Conservation (phyloP, 1,284 basidiomycete species). For the Pascua guehoae region DNA sequence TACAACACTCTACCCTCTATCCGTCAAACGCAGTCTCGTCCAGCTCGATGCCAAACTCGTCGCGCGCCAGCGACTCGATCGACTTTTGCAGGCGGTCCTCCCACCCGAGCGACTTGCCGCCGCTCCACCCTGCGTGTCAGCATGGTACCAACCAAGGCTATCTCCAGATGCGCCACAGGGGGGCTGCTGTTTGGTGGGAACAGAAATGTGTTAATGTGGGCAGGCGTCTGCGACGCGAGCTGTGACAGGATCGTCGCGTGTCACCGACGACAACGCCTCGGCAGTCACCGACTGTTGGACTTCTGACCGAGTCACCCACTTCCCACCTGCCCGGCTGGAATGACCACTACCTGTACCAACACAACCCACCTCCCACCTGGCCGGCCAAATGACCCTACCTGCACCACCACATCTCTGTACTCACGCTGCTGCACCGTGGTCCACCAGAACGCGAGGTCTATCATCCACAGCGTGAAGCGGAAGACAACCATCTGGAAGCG, state of each 20-base stretch:
- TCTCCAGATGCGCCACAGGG: too few species aligned
- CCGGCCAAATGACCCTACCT: too few species aligned
- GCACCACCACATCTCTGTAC: slow-evolving; percentile 7
- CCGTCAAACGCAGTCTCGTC: slow-evolving; percentile 49
- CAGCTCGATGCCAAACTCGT: slow-evolving; percentile 54
- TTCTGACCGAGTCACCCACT: too few species aligned
- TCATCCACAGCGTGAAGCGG: slow-evolving; percentile 45
- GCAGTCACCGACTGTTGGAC: too few species aligned
- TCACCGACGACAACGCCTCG: too few species aligned
- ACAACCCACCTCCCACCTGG: neutral
- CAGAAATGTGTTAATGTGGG: neutral
- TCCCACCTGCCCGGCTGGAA: too few species aligned
- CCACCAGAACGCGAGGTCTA: slow-evolving; percentile 51
- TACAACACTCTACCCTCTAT: slow-evolving; percentile 16
- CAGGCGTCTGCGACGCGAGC: too few species aligned
- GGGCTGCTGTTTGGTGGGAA: neutral
- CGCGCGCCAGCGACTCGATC: slow-evolving; percentile 50
- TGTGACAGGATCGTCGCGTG: too few species aligned
- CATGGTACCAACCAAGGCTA: too few species aligned
- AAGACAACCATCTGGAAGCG: slow-evolving; percentile 47
- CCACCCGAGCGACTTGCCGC: slow-evolving; percentile 40
- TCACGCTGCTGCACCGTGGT: slow-evolving; percentile 43
- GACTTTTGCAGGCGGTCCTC: slow-evolving; percentile 46
- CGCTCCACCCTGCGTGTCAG: too few species aligned
- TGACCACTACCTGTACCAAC: neutral